A percentile compares a stretch with the other conserved stretches of the same genome.
phyloP scores from a whole-genome alignment of 371 early-diverging fungal genomes.

The Circinella minor region DNA sequence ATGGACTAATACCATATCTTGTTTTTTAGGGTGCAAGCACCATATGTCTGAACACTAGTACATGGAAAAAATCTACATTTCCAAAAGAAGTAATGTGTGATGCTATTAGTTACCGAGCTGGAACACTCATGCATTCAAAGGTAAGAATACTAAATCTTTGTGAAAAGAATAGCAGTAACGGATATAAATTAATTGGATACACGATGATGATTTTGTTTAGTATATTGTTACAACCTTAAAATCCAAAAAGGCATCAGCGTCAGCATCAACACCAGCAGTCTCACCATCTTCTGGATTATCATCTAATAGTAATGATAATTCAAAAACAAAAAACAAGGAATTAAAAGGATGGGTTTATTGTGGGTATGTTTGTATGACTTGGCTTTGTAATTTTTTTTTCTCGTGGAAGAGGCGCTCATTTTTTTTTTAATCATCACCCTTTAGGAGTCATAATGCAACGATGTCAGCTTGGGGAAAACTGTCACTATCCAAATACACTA shows the following conservation, averaged over 20 bases:
- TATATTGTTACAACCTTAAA: constrained; percentile 44
- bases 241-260: constrained; percentile 5
- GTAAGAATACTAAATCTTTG: constrained; percentile 21
- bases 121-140: constrained; percentile 53
- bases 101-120: constrained; percentile 45
- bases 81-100: constrained; percentile 49
- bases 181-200: background rate
- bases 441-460: constrained; percentile 54
- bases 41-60: constrained; percentile 36
- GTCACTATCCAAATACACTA: constrained; percentile 24
- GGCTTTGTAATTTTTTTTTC: too few relatives aligned
- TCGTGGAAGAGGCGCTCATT: background rate
- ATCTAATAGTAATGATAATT: background rate
- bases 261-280: background rate
- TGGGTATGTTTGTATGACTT: constrained; percentile 31
- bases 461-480: constrained; percentile 49
- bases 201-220: constrained; percentile 19
- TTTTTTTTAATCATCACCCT: background rate
- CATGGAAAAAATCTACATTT: constrained; percentile 46
- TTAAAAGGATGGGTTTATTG: constrained; percentile 46
- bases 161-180: too few relatives aligned
- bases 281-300: background rate
- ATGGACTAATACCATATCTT: too few relatives aligned
- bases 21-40: constrained; percentile 43
- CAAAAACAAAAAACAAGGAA: background rate